Conservation (phyloP, 495 filamentous ascomycete genomes). For the Podospora pseudocomata region DNA sequence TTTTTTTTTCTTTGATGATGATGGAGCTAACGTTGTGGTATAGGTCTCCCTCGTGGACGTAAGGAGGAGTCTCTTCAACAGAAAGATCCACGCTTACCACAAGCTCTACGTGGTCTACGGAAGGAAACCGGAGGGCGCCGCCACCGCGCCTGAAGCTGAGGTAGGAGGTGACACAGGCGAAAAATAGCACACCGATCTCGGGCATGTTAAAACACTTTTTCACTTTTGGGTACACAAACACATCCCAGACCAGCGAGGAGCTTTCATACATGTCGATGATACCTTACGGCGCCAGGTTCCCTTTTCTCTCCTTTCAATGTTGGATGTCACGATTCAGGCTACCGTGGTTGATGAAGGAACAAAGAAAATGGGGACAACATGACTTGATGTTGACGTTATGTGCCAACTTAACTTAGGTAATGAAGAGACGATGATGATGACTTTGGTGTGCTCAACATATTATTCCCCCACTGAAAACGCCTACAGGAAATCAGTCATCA, state of each 20-base stretch:
- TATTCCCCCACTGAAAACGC: background rate
- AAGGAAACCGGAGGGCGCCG: constrained; percentile 43
- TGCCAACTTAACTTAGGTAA: background rate
- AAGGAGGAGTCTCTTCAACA: constrained; percentile 52
- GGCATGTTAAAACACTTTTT: background rate
- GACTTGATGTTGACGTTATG: background rate
- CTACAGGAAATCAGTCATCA: background rate
- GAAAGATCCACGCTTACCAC: constrained; percentile 53
- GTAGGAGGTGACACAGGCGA: background rate
- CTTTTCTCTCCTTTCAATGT: background rate
- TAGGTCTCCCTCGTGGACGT: constrained; percentile 59
- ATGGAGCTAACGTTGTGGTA: background rate
- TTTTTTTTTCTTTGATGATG: background rate
- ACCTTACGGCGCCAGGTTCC: background rate
- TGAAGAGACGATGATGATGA: background rate
- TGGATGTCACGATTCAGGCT: background rate
- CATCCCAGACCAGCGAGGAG: background rate
- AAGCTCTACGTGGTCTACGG: constrained; percentile 54
- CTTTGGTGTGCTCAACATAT: background rate
- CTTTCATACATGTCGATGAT: background rate
- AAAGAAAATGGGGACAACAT: background rate
- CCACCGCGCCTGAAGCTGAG: background rate
- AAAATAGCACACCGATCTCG: background rate
- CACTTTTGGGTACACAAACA: background rate
- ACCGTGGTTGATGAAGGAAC: background rate